These are phyloP conservation scores for Blechomonas ayalai DNA, from an alignment of 208 protist genomes.

Conservation along the genomic window DNA sequence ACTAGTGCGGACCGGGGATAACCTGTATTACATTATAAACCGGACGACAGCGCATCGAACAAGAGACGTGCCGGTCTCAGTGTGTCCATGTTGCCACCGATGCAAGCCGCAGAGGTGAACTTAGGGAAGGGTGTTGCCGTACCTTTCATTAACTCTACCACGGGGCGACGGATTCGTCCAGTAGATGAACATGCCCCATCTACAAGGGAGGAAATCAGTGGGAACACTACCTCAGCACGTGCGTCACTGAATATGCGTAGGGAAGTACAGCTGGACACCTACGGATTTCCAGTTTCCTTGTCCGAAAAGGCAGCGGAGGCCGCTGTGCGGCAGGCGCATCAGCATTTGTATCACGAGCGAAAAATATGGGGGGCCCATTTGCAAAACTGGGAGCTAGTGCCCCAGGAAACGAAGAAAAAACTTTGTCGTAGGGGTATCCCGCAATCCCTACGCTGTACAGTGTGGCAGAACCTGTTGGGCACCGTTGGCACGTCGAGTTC, in stretches of 20 bases:
- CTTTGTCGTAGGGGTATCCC: constrained; percentile 74
- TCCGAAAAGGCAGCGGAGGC: constrained; percentile 69
- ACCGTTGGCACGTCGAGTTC: constrained; percentile 11
- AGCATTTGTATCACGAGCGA: background rate
- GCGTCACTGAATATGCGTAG: too few species aligned
- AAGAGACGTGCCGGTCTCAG: too few species aligned
- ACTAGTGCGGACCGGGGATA: too few species aligned
- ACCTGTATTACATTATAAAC: too few species aligned
- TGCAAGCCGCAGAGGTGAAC: constrained; percentile 36
- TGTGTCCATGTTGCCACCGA: too few species aligned
- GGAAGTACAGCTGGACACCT: too few species aligned
- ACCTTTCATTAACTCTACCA: constrained; percentile 23
- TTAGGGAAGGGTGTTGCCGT: constrained; percentile 10
- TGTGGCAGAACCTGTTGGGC: constrained; percentile 68
- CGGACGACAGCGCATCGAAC: too few species aligned
- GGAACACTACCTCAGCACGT: too few species aligned
- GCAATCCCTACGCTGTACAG: constrained; percentile 25
- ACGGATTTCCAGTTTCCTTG: constrained; percentile 58
- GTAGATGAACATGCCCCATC: too few species aligned
- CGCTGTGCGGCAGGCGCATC: constrained; percentile 8
- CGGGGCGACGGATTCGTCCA: constrained; percentile 19
- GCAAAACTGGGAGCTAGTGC: constrained; percentile 18
- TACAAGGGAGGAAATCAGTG: too few species aligned
- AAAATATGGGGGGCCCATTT: constrained; percentile 24
- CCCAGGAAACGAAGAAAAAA: constrained; percentile 27